phyloP scores from a whole-genome alignment of 495 filamentous ascomycete genomes.

The Neurospora sp. region DNA sequence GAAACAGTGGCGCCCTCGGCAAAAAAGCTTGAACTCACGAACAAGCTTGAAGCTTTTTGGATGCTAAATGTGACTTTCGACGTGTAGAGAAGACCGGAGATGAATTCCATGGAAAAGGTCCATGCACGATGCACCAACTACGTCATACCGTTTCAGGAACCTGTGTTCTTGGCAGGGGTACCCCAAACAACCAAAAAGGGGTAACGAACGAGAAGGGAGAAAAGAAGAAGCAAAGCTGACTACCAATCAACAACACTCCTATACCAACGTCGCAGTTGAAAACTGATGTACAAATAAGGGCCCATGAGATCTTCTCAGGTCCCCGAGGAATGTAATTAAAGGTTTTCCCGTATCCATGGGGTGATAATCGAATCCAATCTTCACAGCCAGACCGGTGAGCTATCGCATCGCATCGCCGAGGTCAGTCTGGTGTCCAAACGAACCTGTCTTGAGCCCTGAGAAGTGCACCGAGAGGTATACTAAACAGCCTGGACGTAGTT shows the following conservation, averaged over 20 bases:
- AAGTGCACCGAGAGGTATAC: slow-evolving; percentile 1
- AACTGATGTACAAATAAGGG: neutral
- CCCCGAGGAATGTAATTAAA: neutral
- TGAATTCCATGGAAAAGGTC: neutral
- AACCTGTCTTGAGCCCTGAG: neutral
- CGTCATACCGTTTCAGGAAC: neutral
- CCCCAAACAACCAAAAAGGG: neutral
- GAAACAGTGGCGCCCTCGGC: neutral
- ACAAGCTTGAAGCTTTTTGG: neutral
- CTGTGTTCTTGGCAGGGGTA: neutral
- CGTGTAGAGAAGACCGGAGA: neutral
- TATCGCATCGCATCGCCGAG: neutral
- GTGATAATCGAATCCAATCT: neutral
- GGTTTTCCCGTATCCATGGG: neutral
- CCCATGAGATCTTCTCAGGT: neutral
- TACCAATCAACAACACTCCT: neutral
- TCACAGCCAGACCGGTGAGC: neutral
- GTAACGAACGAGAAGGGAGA: neutral
- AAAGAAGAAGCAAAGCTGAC: neutral
- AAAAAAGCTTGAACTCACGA: neutral
- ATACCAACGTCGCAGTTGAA: neutral
- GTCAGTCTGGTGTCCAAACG: neutral
- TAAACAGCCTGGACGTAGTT: slow-evolving; percentile 79
- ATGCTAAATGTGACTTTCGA: neutral
- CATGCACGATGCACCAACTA: neutral